Evolutionary conservation across 1,284 basidiomycete genomes (phyloP), one percentile per base, ranked within the genome.

Genomic region (Apiotrichum gracile): DNA sequence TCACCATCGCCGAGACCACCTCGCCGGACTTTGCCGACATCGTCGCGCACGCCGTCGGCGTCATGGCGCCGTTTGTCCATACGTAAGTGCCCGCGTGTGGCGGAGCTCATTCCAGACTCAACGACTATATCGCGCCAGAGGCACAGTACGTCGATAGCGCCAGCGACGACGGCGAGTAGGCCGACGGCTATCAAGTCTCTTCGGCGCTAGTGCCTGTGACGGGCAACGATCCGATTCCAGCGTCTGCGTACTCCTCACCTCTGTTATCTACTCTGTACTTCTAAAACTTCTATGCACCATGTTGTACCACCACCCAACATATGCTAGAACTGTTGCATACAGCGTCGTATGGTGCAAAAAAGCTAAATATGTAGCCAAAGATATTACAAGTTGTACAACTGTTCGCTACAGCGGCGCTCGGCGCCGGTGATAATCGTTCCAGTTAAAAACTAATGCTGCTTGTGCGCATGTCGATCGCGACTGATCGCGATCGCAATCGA

Each of bases 51-150:
- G 78, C 86, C 14, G 81, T 79, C 2, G 72, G 64, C 26, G 77
- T 87, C 2, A 77, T 86, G 70, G 76, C 78, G 53, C 91, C 91
- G 0, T 84, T 94, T 55, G 86, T 93, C 12, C 86, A 88, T 66
- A 84, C 85, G 89, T 91, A 59, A n/a, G n/a, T n/a, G n/a, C n/a
- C n/a, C n/a, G n/a, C n/a, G n/a, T n/a, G n/a, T n/a, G n/a, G n/a
- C n/a, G n/a, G n/a, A n/a, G n/a, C n/a, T n/a, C n/a, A n/a, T n/a
- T n/a, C 31, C 31, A 50, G 49, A 48, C 16, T 7, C 44, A 54
- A 35, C 24, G 8, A 31, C 37, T 47, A 54, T 27, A 53, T 34
- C 16, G 25, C 38, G 25, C 9, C 33, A n/a, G n/a, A n/a, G 22
- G 33, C 4, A n/a, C 29, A 31, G 19, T 7, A 27, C 16, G 29